Evolutionary conservation across 371 early-diverging fungal species (phyloP), one percentile per base, ranked within the genome.

Genomic region (Mucor velutinosus): DNA sequence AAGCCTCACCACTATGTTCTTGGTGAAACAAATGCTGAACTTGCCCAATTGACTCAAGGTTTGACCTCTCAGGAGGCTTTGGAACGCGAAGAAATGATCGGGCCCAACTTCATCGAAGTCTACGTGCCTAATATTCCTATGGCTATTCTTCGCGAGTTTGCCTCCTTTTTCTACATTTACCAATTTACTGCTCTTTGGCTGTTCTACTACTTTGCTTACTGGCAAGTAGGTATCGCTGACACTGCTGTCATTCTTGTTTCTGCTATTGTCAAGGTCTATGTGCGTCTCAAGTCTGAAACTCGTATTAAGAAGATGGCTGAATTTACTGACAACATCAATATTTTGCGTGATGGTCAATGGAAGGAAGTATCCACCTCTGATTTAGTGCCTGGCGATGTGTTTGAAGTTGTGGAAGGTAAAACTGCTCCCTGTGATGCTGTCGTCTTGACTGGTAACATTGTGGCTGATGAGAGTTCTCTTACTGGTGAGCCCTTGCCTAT

Each of bases 81-180:
- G 4, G 60, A 74, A 29, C 76, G 93, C 7, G 69, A 84, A 41
- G 90, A 92, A 61, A 73, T 91, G 1, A 75, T 86, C 29, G 94
- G 94, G 5, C 84, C 88, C 39, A 94, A 94, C 72, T 89, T 87
- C 64, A 90, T 93, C 60, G 72, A 80, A 55, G 90, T 90, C 30
- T 74, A 81, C 17, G 86, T 92, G 43, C 87, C 88, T 51, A 75
- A 80, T 47, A 72, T 90, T 58, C 39, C 66, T 27, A 64, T 71
- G 64, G 92, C 89, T 7, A 58, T 90, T 30, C 71, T 76, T 37
- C 86, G 83, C 60, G 94, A 93, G 75, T 90, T 92, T 65, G 73
- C 86, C 7, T 83, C 87, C 11, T 87, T 91, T 73, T 93, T 94
- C 65, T 94, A 94, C 71, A 80, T 92, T 30, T 94, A 92, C 68